Evolutionary conservation across 179 eudicot species (phyloP).

Genomic region (Gypsophila paniculata): DNA sequence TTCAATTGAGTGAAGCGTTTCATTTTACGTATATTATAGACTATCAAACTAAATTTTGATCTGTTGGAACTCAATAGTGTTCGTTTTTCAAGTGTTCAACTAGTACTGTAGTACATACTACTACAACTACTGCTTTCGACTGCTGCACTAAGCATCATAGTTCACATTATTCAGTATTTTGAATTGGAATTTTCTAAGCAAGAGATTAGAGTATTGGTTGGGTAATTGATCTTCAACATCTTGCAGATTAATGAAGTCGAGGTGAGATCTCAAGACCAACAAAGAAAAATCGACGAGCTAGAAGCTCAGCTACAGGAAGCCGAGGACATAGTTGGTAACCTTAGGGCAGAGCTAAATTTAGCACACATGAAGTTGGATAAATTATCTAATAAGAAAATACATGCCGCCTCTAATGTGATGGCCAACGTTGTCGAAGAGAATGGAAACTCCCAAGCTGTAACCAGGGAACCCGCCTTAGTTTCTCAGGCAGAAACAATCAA

Average conservation of each 20-base stretch:
- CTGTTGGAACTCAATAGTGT: neutral
- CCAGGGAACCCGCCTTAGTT: conserved; percentile 12
- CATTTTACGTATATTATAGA: neutral
- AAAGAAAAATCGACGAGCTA: conserved; percentile 68
- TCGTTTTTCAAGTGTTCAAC: neutral
- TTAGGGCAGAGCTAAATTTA: conserved; percentile 62
- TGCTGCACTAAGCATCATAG: neutral
- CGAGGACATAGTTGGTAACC: conserved; percentile 65
- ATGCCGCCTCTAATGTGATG: neutral
- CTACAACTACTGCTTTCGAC: neutral
- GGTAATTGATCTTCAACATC: neutral
- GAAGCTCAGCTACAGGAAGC: conserved; percentile 87
- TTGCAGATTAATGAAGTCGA: conserved; percentile 58
- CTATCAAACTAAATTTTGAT: neutral
- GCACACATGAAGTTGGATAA: conserved; percentile 47
- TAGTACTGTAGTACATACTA: no score
- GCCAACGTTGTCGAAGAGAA: conserved; percentile 8
- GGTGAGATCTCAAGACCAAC: conserved; percentile 44
- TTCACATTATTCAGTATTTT: neutral
- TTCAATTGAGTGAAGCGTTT: neutral
- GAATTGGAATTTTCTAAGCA: neutral
- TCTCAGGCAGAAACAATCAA: conserved; percentile 11
- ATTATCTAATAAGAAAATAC: conserved; percentile 24
- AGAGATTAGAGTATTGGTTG: neutral
- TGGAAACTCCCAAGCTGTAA: conserved; percentile 12